Evolutionary conservation across 306 rosid species (phyloP), one percentile per base, ranked within the genome.

Genomic region (Trifolium subterraneum): DNA sequence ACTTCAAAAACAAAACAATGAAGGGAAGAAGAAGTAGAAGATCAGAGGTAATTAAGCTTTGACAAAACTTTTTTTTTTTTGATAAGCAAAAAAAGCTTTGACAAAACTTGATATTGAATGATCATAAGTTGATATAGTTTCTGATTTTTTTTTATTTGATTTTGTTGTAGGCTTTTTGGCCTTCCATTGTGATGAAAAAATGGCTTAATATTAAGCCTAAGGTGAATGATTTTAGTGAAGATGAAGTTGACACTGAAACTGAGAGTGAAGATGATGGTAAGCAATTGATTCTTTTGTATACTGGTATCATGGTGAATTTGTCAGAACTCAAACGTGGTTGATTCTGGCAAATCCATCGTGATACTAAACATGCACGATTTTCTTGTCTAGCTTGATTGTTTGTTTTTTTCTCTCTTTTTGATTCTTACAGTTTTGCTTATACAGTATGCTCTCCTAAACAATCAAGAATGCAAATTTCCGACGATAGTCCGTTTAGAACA

Each of bases 261-360:
- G 98, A 91, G 79, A 92, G 93, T 77, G 99, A 94, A 87, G 97
- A 92, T 76, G 99, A 94, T 78, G 90, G 99, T 92, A 88, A 45
- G 82, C 41, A 69, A 35, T 74, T 14, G 6, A 29, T 29, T 29
- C 6, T 29, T 29, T 29, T 29, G 33, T 29, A 29, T 29, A 29
- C 0, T 29, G 5, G 33, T 29, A 29, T 29, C 33, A 29, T 6
- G 6, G 33, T 4, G 33, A 29, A 1, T 29, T 29, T 29, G 33
- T 29, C 33, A 29, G 33, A 29, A 29, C 6, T 27, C 0, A 0
- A 27, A 27, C 31, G 31, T 27, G 5, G 4, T 27, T 27, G 5
- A 27, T 27, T 27, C 5, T 27, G 5, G 4, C 31, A 27, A 27
- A 27, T 73, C 60, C 70, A 9, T 35, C 19, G 29, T 52, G 12